Evolutionary conservation across 345 rosid species (phyloP).

Genomic region (Sonneratia caseolaris): DNA sequence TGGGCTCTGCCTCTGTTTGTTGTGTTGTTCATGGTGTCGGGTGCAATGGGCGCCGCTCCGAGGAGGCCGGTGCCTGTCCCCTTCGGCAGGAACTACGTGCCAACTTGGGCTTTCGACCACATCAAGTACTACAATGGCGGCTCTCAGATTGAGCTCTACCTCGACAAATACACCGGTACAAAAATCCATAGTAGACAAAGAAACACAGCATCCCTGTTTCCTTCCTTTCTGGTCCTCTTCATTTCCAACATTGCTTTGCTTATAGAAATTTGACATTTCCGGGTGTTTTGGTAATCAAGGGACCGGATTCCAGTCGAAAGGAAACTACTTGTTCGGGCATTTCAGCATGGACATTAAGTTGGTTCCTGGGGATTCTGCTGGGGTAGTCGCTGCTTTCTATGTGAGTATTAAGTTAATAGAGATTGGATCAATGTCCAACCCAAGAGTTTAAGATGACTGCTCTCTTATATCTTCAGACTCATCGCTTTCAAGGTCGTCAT

Average conservation of each 20-base stretch:
- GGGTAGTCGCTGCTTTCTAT: constrained; percentile 78
- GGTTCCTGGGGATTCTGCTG: constrained; percentile 78
- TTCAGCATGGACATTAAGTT: constrained; percentile 79
- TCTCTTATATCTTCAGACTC: background rate
- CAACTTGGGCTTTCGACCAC: constrained; percentile 94
- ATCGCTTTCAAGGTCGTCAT: background rate
- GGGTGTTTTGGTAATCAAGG: constrained; percentile 26
- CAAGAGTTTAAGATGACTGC: no score
- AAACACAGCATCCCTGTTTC: no score
- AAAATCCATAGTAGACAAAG: no score
- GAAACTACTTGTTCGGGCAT: constrained; percentile 70
- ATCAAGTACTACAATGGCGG: constrained; percentile 74
- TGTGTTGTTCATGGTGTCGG: constrained; percentile 32
- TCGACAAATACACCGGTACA: constrained; percentile 75
- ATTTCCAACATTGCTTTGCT: background rate
- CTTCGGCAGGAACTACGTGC: constrained; percentile 64
- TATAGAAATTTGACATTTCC: background rate
- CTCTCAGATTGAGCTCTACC: constrained; percentile 50
- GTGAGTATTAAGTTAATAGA: constrained; percentile 22
- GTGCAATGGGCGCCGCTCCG: constrained; percentile 44
- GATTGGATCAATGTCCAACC: no score
- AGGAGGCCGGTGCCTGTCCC: constrained; percentile 52
- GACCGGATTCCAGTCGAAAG: constrained; percentile 84
- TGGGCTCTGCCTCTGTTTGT: constrained; percentile 23
- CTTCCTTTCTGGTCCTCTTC: background rate